These are phyloP conservation scores for Acaromyces ingoldii DNA, from an alignment of 1,284 basidiomycete genomes.

Conservation along the genomic window DNA sequence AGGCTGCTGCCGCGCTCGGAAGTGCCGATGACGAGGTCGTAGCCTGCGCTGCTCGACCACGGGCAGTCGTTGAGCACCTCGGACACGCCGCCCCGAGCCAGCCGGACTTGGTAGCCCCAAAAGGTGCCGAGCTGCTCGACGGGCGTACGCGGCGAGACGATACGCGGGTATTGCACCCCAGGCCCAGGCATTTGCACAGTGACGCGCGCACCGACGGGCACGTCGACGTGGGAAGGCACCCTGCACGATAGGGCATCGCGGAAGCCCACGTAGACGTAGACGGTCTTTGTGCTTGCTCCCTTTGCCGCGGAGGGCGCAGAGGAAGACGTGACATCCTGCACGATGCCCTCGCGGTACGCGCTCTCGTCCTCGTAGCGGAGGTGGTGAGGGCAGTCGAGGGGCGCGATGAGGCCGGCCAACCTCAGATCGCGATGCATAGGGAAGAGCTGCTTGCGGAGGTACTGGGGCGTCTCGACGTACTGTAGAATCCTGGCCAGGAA, in stretches of 20 bases:
- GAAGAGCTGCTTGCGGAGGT: constrained; percentile 46
- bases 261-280: constrained; percentile 43
- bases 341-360: constrained; percentile 46
- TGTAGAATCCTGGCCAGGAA: constrained; percentile 46
- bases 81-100: too few relatives aligned
- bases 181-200: constrained; percentile 36
- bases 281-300: constrained; percentile 4
- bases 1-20: constrained; percentile 40
- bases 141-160: constrained; percentile 45
- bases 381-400: constrained; percentile 50
- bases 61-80: constrained; percentile 9
- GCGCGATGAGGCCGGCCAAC: constrained; percentile 48
- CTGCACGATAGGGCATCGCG: too few relatives aligned
- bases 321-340: too few relatives aligned
- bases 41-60: constrained; percentile 31
- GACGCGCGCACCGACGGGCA: constrained; percentile 30
- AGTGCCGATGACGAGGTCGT: constrained; percentile 49
- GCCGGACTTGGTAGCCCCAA: constrained; percentile 49
- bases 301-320: not conserved
- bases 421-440: constrained; percentile 49
- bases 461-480: constrained; percentile 52
- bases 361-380: constrained; percentile 41
- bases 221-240: constrained; percentile 16
- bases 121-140: constrained; percentile 35
- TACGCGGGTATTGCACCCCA: not conserved